Base-by-base conservation (phyloP, 768 basidiomycete species). In the Xerocomellus intermedius region DNA sequence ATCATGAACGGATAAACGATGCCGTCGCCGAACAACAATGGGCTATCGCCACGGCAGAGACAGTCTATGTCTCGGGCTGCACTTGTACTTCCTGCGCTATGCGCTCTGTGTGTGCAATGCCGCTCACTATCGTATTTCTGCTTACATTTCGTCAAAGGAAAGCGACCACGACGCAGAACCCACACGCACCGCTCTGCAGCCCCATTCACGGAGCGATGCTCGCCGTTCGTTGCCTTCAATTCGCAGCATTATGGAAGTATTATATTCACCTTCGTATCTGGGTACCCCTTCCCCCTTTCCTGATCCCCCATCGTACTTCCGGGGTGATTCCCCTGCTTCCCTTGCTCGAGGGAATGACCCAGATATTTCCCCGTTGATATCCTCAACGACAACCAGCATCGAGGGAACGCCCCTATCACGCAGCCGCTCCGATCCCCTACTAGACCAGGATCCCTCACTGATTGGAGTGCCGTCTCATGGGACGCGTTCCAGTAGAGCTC, bases 191-290 rank as follows among this genome's bases (percentile, higher is more conserved):
- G 2, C 50, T 8, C n/a, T 21, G 21, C 41, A 24, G 5, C 12
- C 47, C 10, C 19, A 5, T 22, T 42, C 54, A 8, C 56, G n/a
- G 10, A 28, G 24, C n/a, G 5, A 39, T 41, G 39, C 30, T 26
- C 22, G 6, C 3, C 4, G 8, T 28, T 44, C 42, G 8, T 24
- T 68, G 39, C 68, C 69, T 46, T 53, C 69, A 2, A 56, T 56
- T 19, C 52, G 54, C 22, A 64, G 55, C 36, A 41, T 70, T 33
- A 50, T 68, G 32, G 57, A 69, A n/a, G 57, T 69, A 6, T 39
- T 73, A 12, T 73, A 73, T 43, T 57, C 69, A 6, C 56, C 63
- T 0, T 62, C 65, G 17, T 63, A 58, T 55, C 36, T 54, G 44
- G 57, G 45, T 47, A 42, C 17, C 12, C 45, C 46, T 32, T 19